Evolutionary conservation across 1,139 yeast species (phyloP).

Genomic region (Spathaspora sp.): DNA sequence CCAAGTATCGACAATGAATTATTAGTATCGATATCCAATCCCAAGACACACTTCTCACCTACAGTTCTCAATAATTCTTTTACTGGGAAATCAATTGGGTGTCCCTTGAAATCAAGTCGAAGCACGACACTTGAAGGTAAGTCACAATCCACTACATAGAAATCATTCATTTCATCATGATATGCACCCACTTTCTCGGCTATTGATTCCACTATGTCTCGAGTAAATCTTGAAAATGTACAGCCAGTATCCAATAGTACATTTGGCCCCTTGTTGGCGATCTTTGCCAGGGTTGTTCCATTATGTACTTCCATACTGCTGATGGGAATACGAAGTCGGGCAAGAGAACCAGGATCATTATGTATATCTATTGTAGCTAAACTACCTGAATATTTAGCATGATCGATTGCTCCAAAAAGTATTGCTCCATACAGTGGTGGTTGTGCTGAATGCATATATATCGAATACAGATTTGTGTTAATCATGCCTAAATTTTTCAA

Average conservation of each 20-base stretch:
- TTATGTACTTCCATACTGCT: neutral
- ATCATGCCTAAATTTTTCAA: conserved; percentile 45
- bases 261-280: neutral
- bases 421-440: conserved; percentile 37
- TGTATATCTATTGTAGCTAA: conserved; percentile 30
- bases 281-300: neutral
- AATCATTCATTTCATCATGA: conserved; percentile 4
- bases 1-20: conserved; percentile 26
- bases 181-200: conserved; percentile 30
- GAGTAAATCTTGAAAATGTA: conserved; percentile 56
- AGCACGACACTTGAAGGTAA: conserved; percentile 14
- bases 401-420: conserved; percentile 61
- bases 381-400: conserved; percentile 47
- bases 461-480: conserved; percentile 50
- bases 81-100: conserved; percentile 27
- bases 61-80: conserved; percentile 16
- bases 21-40: conserved; percentile 6
- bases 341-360: neutral
- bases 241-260: conserved; percentile 63
- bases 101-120: conserved; percentile 30
- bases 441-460: conserved; percentile 40
- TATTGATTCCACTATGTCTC: conserved; percentile 33
- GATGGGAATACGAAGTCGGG: neutral
- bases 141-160: conserved; percentile 21
- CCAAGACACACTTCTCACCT: conserved; percentile 4